Evolutionary conservation across 2,329 filamentous ascomycete species (phyloP), one percentile per base, ranked within the genome.

Genomic region (Cladosporium sp.): DNA sequence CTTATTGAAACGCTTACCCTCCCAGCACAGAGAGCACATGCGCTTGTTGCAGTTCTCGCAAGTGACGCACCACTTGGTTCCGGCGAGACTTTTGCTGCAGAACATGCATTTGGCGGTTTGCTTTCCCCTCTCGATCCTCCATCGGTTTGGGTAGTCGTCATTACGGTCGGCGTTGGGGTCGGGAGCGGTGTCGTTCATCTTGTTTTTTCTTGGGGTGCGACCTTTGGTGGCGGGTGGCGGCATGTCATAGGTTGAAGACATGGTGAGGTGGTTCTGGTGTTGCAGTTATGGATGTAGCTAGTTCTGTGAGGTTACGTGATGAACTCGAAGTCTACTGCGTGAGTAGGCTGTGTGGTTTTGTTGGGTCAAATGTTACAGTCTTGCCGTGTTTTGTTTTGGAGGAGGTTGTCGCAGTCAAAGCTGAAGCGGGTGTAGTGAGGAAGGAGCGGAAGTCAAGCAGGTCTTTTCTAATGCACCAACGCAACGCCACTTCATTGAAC

Each of bases 71-170:
- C 66, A 71, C n/a, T 61, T 49, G 28, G 66, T 68, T 21, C 58
- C 44, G 5, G 64, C 55, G 32, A 71, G 64, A 11, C 66, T 65
- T 36, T 66, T 21, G 36, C 59, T 52, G 63, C 72, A 73, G 38
- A 69, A 38, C 38, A 66, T 66, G 67, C 72, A 73, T 52, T 72
- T 72, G 38, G 65, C 65, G 21, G 72, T 72, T 55, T 69, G 69
- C 51, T 67, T 66, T 32, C 66, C 67, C 32, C 34, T 49, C 64
- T 70, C 68, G 47, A 66, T 66, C 28, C 21, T 58, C 66, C 66
- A 71, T 36, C 65, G 15, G 54, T 66, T 69, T 11, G 55, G 55
- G 28, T 65, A 65, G 32, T 52, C 28, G 8, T 38, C 32, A 11
- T 47, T 34, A 5, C 64, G 64, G 24, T 41, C 47, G 34, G 49